These are phyloP conservation scores for Coprinopsis cinerea DNA, from an alignment of 768 basidiomycete species.

Conservation along the genomic window DNA sequence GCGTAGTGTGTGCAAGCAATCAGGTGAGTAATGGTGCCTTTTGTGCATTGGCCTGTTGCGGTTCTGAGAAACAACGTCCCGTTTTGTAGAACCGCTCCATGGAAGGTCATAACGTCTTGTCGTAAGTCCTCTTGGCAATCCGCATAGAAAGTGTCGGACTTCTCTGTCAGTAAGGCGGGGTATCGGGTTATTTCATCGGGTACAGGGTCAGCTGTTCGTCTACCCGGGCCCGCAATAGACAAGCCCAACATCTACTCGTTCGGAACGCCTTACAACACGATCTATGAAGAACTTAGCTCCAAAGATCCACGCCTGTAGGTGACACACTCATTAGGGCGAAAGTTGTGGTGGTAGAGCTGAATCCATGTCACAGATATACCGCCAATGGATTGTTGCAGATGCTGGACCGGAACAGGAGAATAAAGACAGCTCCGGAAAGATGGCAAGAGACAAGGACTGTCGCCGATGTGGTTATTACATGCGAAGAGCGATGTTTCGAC, in stretches of 20 bases:
- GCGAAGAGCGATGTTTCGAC: constrained; percentile 98
- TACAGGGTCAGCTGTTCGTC: constrained; percentile 93
- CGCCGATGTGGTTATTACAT: constrained; percentile 97
- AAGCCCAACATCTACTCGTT: constrained; percentile 96
- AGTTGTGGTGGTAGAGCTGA: neutral
- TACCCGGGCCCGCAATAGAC: constrained; percentile 95
- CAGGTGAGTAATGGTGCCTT: constrained; percentile 51
- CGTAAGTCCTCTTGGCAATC: constrained; percentile 46
- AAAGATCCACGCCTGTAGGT: constrained; percentile 85
- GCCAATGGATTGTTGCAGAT: constrained; percentile 93
- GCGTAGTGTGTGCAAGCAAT: constrained; percentile 99
- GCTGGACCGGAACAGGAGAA: constrained; percentile 90
- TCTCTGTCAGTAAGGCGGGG: constrained; percentile 63
- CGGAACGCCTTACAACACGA: constrained; percentile 94
- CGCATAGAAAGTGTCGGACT: constrained; percentile 3
- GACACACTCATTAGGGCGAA: neutral
- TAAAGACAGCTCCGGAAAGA: constrained; percentile 91
- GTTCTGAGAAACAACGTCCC: no score
- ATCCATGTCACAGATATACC: constrained; percentile 56
- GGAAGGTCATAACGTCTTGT: constrained; percentile 91
- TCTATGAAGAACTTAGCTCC: constrained; percentile 80
- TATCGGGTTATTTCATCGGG: constrained; percentile 91
- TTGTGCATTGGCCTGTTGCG: neutral
- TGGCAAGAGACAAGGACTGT: constrained; percentile 91
- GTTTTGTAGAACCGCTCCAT: constrained; percentile 86